These are phyloP conservation scores for Leucosporidium creatinivorum DNA, from an alignment of 768 basidiomycete species.

Conservation along the genomic window DNA sequence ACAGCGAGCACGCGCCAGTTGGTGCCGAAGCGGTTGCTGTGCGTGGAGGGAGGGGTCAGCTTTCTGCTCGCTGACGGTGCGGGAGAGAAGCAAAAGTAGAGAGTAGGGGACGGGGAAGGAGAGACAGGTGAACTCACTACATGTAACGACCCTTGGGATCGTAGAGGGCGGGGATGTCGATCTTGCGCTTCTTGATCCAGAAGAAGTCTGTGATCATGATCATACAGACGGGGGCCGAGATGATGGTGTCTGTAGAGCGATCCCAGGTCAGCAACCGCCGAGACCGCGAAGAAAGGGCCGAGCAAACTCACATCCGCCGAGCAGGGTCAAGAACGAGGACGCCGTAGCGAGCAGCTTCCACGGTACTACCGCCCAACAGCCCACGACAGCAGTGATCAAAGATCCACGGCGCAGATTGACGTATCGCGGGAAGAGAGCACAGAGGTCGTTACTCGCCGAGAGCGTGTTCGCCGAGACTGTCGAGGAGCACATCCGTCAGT, in stretches of 20 bases:
- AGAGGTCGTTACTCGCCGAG: slow-evolving; percentile 16
- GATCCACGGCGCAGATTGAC: slow-evolving; percentile 71
- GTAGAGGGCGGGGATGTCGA: slow-evolving; percentile 80
- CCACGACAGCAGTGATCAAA: slow-evolving; percentile 60
- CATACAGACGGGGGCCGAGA: slow-evolving; percentile 74
- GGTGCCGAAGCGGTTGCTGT: slow-evolving; percentile 7
- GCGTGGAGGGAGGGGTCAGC: not conserved
- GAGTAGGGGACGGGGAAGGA: too few species aligned
- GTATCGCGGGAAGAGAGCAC: slow-evolving; percentile 43
- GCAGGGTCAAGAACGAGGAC: slow-evolving; percentile 18
- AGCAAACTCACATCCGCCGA: slow-evolving; percentile 47
- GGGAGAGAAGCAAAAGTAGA: too few species aligned
- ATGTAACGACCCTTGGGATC: slow-evolving; percentile 53
- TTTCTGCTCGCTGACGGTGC: not conserved
- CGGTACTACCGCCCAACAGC: slow-evolving; percentile 38
- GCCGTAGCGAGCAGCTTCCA: slow-evolving; percentile 28
- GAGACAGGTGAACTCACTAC: not conserved
- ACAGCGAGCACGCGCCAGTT: slow-evolving; percentile 76
- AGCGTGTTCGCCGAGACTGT: slow-evolving; percentile 18
- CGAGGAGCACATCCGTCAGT: not conserved
- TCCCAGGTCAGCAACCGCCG: slow-evolving; percentile 2
- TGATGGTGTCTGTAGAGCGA: slow-evolving; percentile 63
- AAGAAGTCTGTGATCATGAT: slow-evolving; percentile 66
- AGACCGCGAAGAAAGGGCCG: slow-evolving; percentile 34
- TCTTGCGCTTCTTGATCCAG: slow-evolving; percentile 60